phyloP scores from a whole-genome alignment of 257 asterid species.

The Prunella vulgaris region DNA sequence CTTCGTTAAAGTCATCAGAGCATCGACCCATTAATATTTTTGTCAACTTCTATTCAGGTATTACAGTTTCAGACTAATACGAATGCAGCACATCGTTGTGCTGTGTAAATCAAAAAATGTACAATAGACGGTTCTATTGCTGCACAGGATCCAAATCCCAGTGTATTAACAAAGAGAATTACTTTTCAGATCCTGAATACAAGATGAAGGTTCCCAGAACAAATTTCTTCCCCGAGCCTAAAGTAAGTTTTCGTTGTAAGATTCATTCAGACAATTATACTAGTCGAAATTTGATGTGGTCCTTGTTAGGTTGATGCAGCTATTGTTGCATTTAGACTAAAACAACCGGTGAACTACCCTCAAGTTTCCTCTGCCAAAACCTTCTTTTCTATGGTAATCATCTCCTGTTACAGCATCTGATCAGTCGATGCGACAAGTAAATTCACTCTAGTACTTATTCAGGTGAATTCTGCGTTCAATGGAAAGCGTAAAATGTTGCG shows the following conservation, averaged over 20 bases:
- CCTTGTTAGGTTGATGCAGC: slow-evolving; percentile 91
- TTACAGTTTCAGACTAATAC: no score
- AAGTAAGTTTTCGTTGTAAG: slow-evolving; percentile 38
- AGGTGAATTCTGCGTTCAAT: slow-evolving; percentile 96
- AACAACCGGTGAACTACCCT: slow-evolving; percentile 67
- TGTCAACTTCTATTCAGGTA: slow-evolving; percentile 86
- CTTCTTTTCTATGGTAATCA: slow-evolving; percentile 86
- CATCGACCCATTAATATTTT: slow-evolving; percentile 85
- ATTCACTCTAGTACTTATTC: background rate
- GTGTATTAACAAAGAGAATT: background rate
- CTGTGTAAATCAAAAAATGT: no score
- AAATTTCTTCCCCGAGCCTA: slow-evolving; percentile 90
- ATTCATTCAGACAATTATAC: background rate
- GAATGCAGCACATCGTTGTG: no score
- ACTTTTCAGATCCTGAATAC: slow-evolving; percentile 71
- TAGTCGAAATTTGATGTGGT: background rate
- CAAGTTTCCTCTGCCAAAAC: slow-evolving; percentile 72
- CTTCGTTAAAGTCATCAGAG: slow-evolving; percentile 57
- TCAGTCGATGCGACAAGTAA: background rate
- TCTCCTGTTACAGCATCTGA: background rate
- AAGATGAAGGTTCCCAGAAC: slow-evolving; percentile 71
- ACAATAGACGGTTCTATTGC: no score
- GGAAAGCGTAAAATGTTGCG: slow-evolving; percentile 95
- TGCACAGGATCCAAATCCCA: no score
- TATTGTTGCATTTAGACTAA: slow-evolving; percentile 65